A percentile compares a stretch with the other conserved stretches of the same genome.
These are phyloP conservation scores for Coemansia sp. DNA, from an alignment of 192 early-diverging fungal species.

Conservation along the genomic window DNA sequence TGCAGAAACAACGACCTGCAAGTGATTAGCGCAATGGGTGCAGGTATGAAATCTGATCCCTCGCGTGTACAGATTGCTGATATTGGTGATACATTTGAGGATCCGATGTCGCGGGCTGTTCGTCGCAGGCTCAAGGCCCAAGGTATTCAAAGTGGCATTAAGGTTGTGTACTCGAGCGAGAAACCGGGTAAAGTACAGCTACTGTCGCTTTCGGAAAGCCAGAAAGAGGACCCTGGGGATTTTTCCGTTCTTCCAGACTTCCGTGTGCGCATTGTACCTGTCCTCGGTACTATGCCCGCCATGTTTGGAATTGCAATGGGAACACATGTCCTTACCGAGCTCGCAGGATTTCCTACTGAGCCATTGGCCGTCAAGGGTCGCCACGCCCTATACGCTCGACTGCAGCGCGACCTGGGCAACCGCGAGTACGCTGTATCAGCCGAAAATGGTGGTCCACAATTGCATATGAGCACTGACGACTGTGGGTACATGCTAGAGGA, in stretches of 20 bases:
- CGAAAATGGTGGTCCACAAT: constrained; percentile 23
- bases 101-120: constrained; percentile 87
- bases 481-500: constrained; percentile 88
- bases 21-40: constrained; percentile 94
- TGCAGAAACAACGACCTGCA: constrained; percentile 72
- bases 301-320: constrained; percentile 94
- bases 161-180: constrained; percentile 95
- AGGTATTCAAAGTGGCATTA: constrained; percentile 75
- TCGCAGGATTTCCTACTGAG: constrained; percentile 66
- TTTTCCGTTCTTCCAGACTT: constrained; percentile 93
- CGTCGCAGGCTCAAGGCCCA: constrained; percentile 68
- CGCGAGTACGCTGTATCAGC: constrained; percentile 47
- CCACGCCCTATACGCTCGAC: constrained; percentile 66
- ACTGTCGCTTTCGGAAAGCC: constrained; percentile 83
- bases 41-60: constrained; percentile 96
- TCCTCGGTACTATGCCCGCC: constrained; percentile 87
- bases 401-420: constrained; percentile 72
- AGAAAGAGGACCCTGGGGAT: constrained; percentile 79
- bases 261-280: constrained; percentile 79
- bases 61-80: constrained; percentile 95
- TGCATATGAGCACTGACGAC: constrained; percentile 60
- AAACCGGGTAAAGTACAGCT: constrained; percentile 89
- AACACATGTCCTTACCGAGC: constrained; percentile 72
- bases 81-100: constrained; percentile 91
- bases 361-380: constrained; percentile 75